A percentile compares a stretch with the other conserved stretches of the same genome.
These are phyloP conservation scores for Immersiporthe knoxdaviesiana DNA, from an alignment of 2,329 filamentous ascomycete genomes.

Conservation along the genomic window DNA sequence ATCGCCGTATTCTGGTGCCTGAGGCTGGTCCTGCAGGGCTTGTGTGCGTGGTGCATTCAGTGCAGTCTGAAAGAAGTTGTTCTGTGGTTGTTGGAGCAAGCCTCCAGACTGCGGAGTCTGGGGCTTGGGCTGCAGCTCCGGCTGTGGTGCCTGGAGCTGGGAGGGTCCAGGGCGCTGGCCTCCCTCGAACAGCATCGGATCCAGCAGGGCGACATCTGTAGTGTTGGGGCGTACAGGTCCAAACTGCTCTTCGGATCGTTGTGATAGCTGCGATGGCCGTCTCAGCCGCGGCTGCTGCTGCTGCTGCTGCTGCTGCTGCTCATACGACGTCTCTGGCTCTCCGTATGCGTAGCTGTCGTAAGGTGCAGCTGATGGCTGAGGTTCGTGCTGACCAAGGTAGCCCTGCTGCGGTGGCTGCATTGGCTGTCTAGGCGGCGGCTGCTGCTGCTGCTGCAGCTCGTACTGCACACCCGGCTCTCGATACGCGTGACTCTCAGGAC, in stretches of 20 bases:
- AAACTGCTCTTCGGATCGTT: constrained; percentile 24
- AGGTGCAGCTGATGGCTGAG: background rate
- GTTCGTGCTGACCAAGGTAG: constrained; percentile 14
- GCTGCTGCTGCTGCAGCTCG: constrained; percentile 28
- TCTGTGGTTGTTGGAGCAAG: constrained; percentile 24
- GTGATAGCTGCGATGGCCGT: constrained; percentile 17
- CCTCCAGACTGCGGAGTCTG: constrained; percentile 25
- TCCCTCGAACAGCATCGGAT: constrained; percentile 27
- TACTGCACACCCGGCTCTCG: constrained; percentile 19
- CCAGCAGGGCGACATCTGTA: constrained; percentile 22
- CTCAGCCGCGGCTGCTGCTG: constrained; percentile 15
- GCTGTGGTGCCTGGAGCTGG: constrained; percentile 23
- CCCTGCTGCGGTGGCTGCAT: constrained; percentile 26
- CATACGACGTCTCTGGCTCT: constrained; percentile 20
- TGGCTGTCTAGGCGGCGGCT: constrained; percentile 18
- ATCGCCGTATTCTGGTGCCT: constrained; percentile 20
- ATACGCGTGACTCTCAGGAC: constrained; percentile 24
- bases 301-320: background rate
- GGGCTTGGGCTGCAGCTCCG: constrained; percentile 18
- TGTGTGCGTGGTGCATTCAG: constrained; percentile 27
- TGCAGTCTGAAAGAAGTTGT: constrained; percentile 29
- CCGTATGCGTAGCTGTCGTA: constrained; percentile 21
- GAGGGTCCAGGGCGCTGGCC: constrained; percentile 18
- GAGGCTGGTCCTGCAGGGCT: constrained; percentile 10
- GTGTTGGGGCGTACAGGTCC: constrained; percentile 26